Base-by-base conservation (phyloP, 2,329 filamentous ascomycete species). In the Podosphaera xanthii region DNA sequence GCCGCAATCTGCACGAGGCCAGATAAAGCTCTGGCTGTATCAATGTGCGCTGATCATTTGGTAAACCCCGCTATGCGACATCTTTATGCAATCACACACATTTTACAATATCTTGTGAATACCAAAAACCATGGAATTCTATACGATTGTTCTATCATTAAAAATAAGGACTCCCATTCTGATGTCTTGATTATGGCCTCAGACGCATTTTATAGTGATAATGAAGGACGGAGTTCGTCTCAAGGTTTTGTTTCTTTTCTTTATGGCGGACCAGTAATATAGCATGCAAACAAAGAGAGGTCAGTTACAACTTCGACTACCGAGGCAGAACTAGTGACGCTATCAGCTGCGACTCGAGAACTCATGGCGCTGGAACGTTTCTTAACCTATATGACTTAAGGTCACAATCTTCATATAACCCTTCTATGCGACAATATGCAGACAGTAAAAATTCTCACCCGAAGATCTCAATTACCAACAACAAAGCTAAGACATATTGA, bases 231-330 rank as follows among this genome's bases (percentile, higher is more conserved):
- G 10, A 46, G 22, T 2, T 53, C 22, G 22, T 22, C 22, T 22
- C 22, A 22, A 22, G 22, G 22, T 22, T 22, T 22, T 22, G 22
- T 22, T 22, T 22, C 22, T 9, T 57, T 48, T 48, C 36, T 57
- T 14, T 57, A 44, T 57, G 55, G 55, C n/a, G 42, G 55, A 57
- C 42, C 42, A 44, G 34, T 57, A 44, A 12, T 34, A n/a, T 57
- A 38, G 55, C 22, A 48, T 50, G 30, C 56, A 38, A 50, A 48
- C 7, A 49, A 50, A 49, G 30, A 49, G 14, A 48, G 42, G n/a
- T 35, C 40, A 5, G 56, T 50, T 35, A 58, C 56, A 9, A 58
- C 22, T 22, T 22, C 22, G 22, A 22, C 22, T 22, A 22, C 22
- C 22, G 22, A 22, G 22, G 22, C 22, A 42, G 54, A 44, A 56